Percentiles rank a stretch among this genome's conserved stretches.
These are phyloP conservation scores for Lachnellula hyalina DNA, from an alignment of 2,329 filamentous ascomycete genomes.

Conservation along the genomic window DNA sequence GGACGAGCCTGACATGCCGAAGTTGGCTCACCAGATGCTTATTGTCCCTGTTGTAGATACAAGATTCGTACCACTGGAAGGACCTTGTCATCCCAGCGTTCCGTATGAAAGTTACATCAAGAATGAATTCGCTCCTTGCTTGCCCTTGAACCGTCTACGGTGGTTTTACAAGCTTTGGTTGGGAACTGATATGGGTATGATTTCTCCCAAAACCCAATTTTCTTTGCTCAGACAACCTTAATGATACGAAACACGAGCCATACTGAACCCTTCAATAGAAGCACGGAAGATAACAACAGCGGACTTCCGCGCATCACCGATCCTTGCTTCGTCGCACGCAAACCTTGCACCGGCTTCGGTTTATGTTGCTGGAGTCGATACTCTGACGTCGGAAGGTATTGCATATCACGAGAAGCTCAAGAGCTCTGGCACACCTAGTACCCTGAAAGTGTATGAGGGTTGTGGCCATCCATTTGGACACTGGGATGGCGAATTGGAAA, in stretches of 20 bases:
- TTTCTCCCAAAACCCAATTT: background rate
- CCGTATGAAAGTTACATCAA: constrained; percentile 32
- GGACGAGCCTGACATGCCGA: constrained; percentile 24
- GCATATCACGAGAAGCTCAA: constrained; percentile 32
- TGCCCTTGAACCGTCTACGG: constrained; percentile 31
- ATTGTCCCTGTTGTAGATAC: constrained; percentile 34
- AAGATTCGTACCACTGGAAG: constrained; percentile 32
- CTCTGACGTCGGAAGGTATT: constrained; percentile 31
- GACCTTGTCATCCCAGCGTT: constrained; percentile 22
- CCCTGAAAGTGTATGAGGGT: constrained; percentile 33
- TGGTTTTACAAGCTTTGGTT: constrained; percentile 37
- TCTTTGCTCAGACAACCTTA: too few species aligned
- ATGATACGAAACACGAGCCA: too few species aligned
- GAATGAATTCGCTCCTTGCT: constrained; percentile 33
- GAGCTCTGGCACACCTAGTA: constrained; percentile 30
- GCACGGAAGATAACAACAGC: constrained; percentile 23
- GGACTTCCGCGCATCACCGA: constrained; percentile 32
- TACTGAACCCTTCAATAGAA: background rate
- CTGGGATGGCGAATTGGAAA: constrained; percentile 33
- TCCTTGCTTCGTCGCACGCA: constrained; percentile 31
- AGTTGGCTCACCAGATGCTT: constrained; percentile 31
- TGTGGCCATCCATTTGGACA: constrained; percentile 34
- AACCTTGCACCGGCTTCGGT: constrained; percentile 33
- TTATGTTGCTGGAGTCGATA: constrained; percentile 33
- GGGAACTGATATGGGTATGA: constrained; percentile 27